phyloP scores from a whole-genome alignment of 2,329 filamentous ascomycete species.

The Purpureocillium lavendulum region DNA sequence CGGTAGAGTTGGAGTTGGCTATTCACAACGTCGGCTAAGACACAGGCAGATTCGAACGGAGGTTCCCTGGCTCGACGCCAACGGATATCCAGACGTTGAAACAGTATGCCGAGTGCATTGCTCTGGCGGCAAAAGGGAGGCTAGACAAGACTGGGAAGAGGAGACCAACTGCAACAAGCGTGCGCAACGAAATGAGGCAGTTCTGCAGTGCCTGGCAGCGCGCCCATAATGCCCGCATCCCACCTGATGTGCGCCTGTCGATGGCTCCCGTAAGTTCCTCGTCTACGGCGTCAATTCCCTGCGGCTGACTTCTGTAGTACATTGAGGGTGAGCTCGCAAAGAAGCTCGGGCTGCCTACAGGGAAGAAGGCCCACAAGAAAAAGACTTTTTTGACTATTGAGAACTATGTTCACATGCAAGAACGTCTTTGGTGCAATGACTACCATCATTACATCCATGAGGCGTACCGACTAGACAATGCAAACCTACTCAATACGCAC shows the following conservation, averaged over 20 bases:
- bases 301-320: neutral
- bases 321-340: neutral
- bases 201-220: neutral
- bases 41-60: neutral
- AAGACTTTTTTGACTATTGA: conserved; percentile 3
- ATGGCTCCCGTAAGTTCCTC: neutral
- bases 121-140: neutral
- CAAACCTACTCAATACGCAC: conserved; percentile 3
- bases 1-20: conserved; percentile 4
- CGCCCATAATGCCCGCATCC: neutral
- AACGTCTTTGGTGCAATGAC: conserved; percentile 1
- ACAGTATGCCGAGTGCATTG: neutral
- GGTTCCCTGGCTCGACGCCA: neutral
- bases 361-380: neutral
- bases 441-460: conserved; percentile 3
- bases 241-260: neutral
- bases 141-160: neutral
- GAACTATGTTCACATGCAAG: conserved; percentile 2
- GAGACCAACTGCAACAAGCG: neutral
- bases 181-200: neutral
- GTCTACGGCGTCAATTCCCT: too few species aligned
- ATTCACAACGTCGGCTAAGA: neutral
- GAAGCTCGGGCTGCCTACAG: neutral
- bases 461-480: conserved; percentile 1
- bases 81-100: neutral